Conservation (phyloP, 176 grass and related monocot species). For the Aegilops umbellulata region DNA sequence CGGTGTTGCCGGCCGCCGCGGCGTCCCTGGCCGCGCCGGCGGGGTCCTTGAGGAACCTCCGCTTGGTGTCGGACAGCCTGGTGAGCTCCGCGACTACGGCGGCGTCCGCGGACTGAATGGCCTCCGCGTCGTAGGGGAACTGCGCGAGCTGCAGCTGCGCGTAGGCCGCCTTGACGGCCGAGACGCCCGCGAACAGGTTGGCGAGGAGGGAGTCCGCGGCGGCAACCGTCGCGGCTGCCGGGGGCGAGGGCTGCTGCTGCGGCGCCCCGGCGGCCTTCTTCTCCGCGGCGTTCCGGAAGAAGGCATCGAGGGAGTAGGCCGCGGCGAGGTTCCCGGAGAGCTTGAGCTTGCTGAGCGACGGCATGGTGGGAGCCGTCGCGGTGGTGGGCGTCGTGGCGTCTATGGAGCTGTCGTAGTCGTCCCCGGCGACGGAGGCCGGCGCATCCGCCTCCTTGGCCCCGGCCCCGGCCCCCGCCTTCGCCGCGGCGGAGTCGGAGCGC, state of each 20-base stretch:
- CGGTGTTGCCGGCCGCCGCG: slow-evolving; percentile 40
- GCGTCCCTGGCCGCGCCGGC: slow-evolving; percentile 29
- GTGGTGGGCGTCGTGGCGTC: slow-evolving; percentile 5
- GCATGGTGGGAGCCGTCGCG: background rate
- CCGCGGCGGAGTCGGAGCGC: slow-evolving; percentile 15
- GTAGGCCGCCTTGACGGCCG: slow-evolving; percentile 92
- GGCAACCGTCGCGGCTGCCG: background rate
- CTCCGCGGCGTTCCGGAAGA: slow-evolving; percentile 47
- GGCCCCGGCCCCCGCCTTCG: background rate
- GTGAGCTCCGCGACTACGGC: slow-evolving; percentile 80
- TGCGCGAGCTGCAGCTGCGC: slow-evolving; percentile 92
- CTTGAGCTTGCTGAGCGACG: slow-evolving; percentile 68
- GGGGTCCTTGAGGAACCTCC: slow-evolving; percentile 58
- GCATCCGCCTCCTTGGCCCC: background rate
- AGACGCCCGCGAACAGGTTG: slow-evolving; percentile 73
- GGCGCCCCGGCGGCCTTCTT: slow-evolving; percentile 18
- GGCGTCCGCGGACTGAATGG: slow-evolving; percentile 68
- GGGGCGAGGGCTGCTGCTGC: background rate
- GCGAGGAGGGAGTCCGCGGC: slow-evolving; percentile 55
- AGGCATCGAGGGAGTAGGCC: slow-evolving; percentile 48
- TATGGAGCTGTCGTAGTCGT: slow-evolving; percentile 20
- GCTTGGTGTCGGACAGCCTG: slow-evolving; percentile 74
- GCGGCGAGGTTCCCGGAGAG: slow-evolving; percentile 62
- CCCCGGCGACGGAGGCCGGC: background rate
- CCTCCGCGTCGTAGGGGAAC: slow-evolving; percentile 71